These are phyloP conservation scores for Hydnum rufescens DNA, from an alignment of 768 basidiomycete species.

Conservation along the genomic window DNA sequence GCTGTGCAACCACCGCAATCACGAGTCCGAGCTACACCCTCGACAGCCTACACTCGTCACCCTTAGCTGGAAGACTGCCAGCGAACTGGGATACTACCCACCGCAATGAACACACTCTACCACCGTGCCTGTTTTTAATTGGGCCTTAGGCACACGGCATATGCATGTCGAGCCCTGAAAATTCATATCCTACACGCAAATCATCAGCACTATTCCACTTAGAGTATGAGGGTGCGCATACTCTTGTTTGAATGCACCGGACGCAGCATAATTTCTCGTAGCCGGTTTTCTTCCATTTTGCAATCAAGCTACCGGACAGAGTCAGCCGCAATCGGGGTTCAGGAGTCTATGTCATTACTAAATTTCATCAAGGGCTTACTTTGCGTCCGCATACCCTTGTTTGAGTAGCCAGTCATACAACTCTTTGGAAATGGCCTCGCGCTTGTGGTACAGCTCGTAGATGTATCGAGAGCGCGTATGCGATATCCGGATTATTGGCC, in stretches of 20 bases:
- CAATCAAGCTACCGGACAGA: slow-evolving; percentile 48
- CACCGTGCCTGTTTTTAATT: slow-evolving; percentile 71
- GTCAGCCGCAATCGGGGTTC: neutral
- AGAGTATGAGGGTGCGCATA: slow-evolving; percentile 15
- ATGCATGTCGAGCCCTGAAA: slow-evolving; percentile 97
- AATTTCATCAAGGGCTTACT: too few species aligned
- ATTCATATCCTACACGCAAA: slow-evolving; percentile 71
- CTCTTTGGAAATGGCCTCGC: slow-evolving; percentile 78
- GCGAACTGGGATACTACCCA: slow-evolving; percentile 23
- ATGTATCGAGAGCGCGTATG: slow-evolving; percentile 93
- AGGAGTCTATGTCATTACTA: slow-evolving; percentile 10
- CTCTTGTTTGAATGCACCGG: slow-evolving; percentile 88
- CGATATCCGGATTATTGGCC: slow-evolving; percentile 97
- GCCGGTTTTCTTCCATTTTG: slow-evolving; percentile 98
- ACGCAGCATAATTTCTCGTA: slow-evolving; percentile 98
- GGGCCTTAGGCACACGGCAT: slow-evolving; percentile 89
- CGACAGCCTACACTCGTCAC: slow-evolving; percentile 42
- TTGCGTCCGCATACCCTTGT: slow-evolving; percentile 90
- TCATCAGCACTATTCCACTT: neutral
- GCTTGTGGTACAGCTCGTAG: slow-evolving; percentile 96
- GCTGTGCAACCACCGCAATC: neutral
- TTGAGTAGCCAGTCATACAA: slow-evolving; percentile 96
- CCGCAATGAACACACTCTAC: slow-evolving; percentile 97
- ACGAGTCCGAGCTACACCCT: slow-evolving; percentile 81
- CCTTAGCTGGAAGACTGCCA: neutral